Evolutionary conservation across 2,329 filamentous ascomycete species (phyloP).

Genomic region (Scedosporium apiospermum): DNA sequence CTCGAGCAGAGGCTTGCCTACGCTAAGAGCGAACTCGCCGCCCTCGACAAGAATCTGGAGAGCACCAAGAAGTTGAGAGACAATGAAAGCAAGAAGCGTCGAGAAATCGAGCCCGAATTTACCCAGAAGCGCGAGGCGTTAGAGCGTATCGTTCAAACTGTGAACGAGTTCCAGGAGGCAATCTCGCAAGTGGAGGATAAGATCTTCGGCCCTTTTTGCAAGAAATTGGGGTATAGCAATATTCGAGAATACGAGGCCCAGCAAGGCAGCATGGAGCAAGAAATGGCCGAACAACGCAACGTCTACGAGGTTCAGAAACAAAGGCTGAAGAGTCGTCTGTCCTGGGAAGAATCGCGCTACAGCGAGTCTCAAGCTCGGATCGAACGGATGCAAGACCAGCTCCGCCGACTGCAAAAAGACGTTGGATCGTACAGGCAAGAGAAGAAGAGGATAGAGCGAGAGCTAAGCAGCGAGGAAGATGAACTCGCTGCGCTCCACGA

Average conservation of each 20-base stretch:
- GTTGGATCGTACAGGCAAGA: constrained; percentile 62
- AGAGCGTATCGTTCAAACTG: constrained; percentile 41
- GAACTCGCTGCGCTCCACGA: constrained; percentile 70
- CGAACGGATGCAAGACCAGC: constrained; percentile 54
- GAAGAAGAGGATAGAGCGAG: constrained; percentile 64
- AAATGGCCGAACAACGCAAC: constrained; percentile 76
- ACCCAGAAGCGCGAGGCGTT: constrained; percentile 62
- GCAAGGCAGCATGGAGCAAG: constrained; percentile 85
- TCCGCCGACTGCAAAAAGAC: constrained; percentile 57
- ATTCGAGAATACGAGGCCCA: constrained; percentile 91
- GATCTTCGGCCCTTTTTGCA: constrained; percentile 79
- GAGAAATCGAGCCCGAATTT: constrained; percentile 69
- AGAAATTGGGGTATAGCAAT: constrained; percentile 73
- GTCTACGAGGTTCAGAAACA: constrained; percentile 81
- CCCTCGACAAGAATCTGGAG: constrained; percentile 71
- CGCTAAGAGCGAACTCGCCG: constrained; percentile 64
- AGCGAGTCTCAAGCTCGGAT: constrained; percentile 59
- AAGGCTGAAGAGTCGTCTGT: constrained; percentile 53
- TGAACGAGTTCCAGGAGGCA: constrained; percentile 45
- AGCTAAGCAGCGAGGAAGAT: constrained; percentile 62
- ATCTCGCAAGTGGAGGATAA: constrained; percentile 80
- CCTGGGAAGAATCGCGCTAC: constrained; percentile 44
- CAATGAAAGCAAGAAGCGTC: constrained; percentile 62
- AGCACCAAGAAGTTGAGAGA: constrained; percentile 78
- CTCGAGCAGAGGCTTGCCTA: constrained; percentile 68